Conservation (phyloP, 2,329 filamentous ascomycete species). For the Fusarium sp. region DNA sequence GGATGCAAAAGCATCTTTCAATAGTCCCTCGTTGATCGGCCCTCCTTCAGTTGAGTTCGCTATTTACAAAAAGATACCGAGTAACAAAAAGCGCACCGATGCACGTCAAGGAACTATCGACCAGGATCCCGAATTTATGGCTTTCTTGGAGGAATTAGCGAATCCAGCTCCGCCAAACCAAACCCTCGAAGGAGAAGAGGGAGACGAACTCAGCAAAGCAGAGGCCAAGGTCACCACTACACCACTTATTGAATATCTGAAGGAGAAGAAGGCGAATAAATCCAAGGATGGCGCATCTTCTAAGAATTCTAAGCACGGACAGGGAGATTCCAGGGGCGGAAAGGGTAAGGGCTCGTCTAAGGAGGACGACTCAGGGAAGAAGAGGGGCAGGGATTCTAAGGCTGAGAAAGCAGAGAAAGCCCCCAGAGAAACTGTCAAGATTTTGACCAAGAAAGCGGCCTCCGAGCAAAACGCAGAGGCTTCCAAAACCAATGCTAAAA, state of each 20-base stretch:
- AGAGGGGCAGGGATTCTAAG: conserved; percentile 73
- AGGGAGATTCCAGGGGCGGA: conserved; percentile 65
- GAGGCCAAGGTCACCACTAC: conserved; percentile 80
- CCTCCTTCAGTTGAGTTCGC: conserved; percentile 86
- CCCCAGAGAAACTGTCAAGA: conserved; percentile 71
- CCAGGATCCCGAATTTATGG: conserved; percentile 94
- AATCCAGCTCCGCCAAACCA: conserved; percentile 69
- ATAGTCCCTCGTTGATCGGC: conserved; percentile 78
- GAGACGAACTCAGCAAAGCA: conserved; percentile 59
- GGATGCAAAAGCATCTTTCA: conserved; percentile 83
- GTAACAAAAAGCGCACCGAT: conserved; percentile 80
- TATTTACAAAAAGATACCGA: conserved; percentile 85
- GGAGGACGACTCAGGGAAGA: conserved; percentile 67
- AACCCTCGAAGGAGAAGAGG: conserved; percentile 57
- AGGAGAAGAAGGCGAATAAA: conserved; percentile 89
- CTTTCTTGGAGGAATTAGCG: conserved; percentile 88
- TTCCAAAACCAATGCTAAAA: conserved; percentile 57
- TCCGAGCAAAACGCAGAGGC: conserved; percentile 63
- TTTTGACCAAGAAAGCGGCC: conserved; percentile 70
- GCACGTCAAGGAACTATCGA: conserved; percentile 94
- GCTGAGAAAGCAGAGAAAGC: conserved; percentile 65
- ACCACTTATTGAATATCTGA: conserved; percentile 88
- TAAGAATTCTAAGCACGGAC: conserved; percentile 66
- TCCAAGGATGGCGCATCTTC: conserved; percentile 63
- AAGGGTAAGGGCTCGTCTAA: conserved; percentile 61